Evolutionary conservation across 306 rosid genomes (phyloP).

Genomic region (Fagus sylvatica): DNA sequence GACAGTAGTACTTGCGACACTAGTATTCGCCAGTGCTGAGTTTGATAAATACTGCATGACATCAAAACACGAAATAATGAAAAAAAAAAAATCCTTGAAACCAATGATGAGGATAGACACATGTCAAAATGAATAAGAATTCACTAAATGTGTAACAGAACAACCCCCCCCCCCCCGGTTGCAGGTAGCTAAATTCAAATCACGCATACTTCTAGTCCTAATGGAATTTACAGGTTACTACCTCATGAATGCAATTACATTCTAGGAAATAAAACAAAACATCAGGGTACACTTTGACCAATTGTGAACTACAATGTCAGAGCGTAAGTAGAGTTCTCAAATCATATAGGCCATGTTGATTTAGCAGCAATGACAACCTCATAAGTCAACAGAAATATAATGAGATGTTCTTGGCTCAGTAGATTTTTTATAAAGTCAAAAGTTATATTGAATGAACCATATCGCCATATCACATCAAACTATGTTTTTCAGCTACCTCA

Average conservation of each 20-base stretch:
- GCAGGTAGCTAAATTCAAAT: neutral
- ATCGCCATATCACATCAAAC: neutral
- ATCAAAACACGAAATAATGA: slow-evolving; percentile 13
- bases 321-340: neutral
- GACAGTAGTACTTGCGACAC: slow-evolving; percentile 70
- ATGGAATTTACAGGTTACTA: neutral
- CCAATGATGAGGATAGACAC: neutral
- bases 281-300: neutral
- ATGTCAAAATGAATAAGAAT: neutral
- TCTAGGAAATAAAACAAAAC: neutral
- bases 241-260: neutral
- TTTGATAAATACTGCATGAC: slow-evolving; percentile 60
- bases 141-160: neutral
- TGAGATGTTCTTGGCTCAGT: neutral
- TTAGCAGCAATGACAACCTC: neutral
- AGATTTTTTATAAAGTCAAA: neutral
- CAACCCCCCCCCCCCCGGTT: neutral
- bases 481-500: neutral
- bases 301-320: neutral
- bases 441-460: neutral
- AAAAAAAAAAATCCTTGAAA: neutral
- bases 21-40: slow-evolving; percentile 72
- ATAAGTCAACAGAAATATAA: neutral
- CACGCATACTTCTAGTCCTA: neutral
- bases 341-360: neutral